Percentiles rank a stretch among this genome's conserved stretches.
Evolutionary conservation across 2,329 filamentous ascomycete genomes (phyloP).

Genomic region (Beauveria varroae): DNA sequence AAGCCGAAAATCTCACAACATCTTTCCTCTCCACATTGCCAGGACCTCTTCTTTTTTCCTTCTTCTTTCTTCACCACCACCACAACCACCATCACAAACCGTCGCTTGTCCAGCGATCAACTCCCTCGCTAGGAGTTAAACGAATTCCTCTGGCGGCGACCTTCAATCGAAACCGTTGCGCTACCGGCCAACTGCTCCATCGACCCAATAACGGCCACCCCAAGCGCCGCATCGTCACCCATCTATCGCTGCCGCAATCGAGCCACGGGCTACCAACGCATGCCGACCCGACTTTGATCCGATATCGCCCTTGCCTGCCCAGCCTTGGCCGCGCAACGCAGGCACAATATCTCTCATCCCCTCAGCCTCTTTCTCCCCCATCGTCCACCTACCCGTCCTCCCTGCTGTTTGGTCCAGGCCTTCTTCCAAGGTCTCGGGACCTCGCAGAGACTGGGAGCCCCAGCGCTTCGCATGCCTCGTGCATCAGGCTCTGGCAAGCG

Average conservation of each 20-base stretch:
- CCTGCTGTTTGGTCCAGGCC: conserved; percentile 29
- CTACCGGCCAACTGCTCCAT: not conserved
- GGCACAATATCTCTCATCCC: conserved; percentile 6
- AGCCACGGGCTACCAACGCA: not conserved
- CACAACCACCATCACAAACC: not conserved
- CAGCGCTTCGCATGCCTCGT: conserved; percentile 51
- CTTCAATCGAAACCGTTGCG: not conserved
- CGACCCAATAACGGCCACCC: too few relatives aligned
- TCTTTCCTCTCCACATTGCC: conserved; percentile 9
- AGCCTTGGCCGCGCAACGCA: not conserved
- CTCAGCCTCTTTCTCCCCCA: conserved; percentile 10
- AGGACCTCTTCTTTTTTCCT: not conserved
- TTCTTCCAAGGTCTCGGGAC: conserved; percentile 26
- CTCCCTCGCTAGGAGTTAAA: too few relatives aligned
- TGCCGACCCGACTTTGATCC: conserved; percentile 2
- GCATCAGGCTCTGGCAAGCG: conserved; percentile 51
- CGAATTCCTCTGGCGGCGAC: not conserved
- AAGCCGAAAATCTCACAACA: conserved; percentile 12
- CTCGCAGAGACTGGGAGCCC: conserved; percentile 28
- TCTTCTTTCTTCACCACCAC: conserved; percentile 9
- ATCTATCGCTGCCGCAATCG: not conserved
- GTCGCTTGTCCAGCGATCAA: not conserved
- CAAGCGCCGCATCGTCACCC: not conserved
- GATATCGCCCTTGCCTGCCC: not conserved
- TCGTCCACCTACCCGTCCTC: conserved; percentile 17